Evolutionary conservation across 495 filamentous ascomycete genomes (phyloP).

Genomic region (Xylaria curta): DNA sequence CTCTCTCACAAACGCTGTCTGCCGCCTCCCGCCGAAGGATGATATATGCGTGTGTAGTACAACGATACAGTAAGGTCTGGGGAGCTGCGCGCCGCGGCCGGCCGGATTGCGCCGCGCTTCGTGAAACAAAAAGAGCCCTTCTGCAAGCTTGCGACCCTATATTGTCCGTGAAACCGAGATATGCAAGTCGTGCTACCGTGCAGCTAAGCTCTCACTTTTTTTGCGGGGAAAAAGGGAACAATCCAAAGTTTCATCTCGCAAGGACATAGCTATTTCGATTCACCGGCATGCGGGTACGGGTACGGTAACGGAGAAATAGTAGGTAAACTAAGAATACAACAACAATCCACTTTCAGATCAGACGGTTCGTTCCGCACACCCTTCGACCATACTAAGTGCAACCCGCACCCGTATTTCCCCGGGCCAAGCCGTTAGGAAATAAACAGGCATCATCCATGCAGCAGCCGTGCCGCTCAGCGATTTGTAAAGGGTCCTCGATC

Average conservation of each 20-base stretch:
- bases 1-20: not conserved
- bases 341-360: not conserved
- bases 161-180: slow-evolving; percentile 2
- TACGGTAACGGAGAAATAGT: slow-evolving; percentile 4
- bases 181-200: slow-evolving; percentile 12
- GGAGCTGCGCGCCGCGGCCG: slow-evolving; percentile 14
- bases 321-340: not conserved
- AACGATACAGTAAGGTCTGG: not conserved
- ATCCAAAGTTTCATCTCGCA: not conserved
- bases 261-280: slow-evolving; percentile 13
- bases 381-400: not conserved
- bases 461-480: not conserved
- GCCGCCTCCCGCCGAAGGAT: not conserved
- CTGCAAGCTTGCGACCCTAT: not conserved
- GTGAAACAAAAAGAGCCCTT: slow-evolving; percentile 15
- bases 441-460: slow-evolving; percentile 15
- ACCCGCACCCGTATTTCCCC: slow-evolving; percentile 25
- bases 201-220: not conserved
- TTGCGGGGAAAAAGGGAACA: slow-evolving; percentile 1
- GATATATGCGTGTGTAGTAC: not conserved
- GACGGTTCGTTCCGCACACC: slow-evolving; percentile 20
- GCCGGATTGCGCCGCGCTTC: slow-evolving; percentile 25
- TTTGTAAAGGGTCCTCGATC: slow-evolving; percentile 7
- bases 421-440: slow-evolving; percentile 19
- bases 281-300: slow-evolving; percentile 9